Evolutionary conservation across 768 basidiomycete genomes (phyloP).

Genomic region (Lyophyllum shimeji): DNA sequence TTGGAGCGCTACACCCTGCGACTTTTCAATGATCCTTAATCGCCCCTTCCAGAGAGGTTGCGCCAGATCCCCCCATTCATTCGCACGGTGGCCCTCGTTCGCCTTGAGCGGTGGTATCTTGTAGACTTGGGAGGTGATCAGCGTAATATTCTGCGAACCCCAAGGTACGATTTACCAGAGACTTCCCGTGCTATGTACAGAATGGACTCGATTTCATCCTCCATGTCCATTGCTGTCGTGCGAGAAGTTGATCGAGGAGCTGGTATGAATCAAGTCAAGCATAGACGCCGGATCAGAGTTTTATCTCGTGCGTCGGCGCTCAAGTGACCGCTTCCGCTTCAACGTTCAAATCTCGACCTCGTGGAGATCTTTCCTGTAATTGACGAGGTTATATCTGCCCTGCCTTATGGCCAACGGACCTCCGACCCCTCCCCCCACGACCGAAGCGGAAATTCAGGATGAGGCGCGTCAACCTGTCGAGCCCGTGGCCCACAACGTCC

Average conservation of each 20-base stretch:
- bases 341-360: background rate
- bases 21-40: slow-evolving; percentile 80
- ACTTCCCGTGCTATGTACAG: slow-evolving; percentile 89
- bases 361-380: background rate
- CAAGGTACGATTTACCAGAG: slow-evolving; percentile 57
- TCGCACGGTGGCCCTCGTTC: slow-evolving; percentile 89
- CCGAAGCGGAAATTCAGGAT: slow-evolving; percentile 55
- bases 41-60: slow-evolving; percentile 91
- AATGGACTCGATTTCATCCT: slow-evolving; percentile 87
- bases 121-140: slow-evolving; percentile 58
- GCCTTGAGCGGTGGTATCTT: slow-evolving; percentile 86
- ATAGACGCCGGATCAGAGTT: slow-evolving; percentile 6
- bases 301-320: background rate
- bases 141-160: slow-evolving; percentile 3
- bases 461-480: slow-evolving; percentile 33
- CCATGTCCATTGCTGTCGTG: slow-evolving; percentile 44
- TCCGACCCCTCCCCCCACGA: slow-evolving; percentile 63
- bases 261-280: background rate
- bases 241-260: background rate
- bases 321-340: background rate
- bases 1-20: slow-evolving; percentile 61
- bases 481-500: slow-evolving; percentile 10
- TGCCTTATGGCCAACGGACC: slow-evolving; percentile 54
- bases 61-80: slow-evolving; percentile 88
- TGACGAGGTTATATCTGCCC: background rate